Conservation (phyloP, 2,329 filamentous ascomycete species). For the Calcarisporium arbuscula region DNA sequence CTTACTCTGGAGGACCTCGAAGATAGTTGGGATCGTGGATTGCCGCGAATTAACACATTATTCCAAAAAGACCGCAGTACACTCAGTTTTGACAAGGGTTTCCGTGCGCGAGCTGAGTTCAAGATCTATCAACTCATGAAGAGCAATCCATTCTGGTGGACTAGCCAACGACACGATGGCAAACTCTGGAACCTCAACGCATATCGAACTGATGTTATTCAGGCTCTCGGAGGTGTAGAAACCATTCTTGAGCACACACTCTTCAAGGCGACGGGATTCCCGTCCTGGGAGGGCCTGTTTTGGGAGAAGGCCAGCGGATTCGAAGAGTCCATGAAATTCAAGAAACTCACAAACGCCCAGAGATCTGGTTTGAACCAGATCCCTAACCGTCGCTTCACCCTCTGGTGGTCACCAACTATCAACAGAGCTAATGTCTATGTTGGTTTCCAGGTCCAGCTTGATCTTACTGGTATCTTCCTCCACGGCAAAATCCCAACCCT, state of each 20-base stretch:
- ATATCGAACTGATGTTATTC: conserved; percentile 94
- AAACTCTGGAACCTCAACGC: conserved; percentile 97
- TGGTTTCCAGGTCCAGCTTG: conserved; percentile 97
- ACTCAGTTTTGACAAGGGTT: conserved; percentile 96
- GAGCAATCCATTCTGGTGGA: conserved; percentile 99
- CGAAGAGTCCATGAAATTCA: conserved; percentile 82
- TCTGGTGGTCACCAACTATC: conserved; percentile 96
- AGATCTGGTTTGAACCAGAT: conserved; percentile 96
- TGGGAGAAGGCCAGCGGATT: conserved; percentile 67
- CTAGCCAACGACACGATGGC: conserved; percentile 91
- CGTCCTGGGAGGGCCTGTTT: conserved; percentile 93
- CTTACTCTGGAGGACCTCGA: conserved; percentile 94
- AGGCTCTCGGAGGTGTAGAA: conserved; percentile 91
- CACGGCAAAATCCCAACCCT: conserved; percentile 98
- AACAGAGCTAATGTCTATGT: conserved; percentile 97
- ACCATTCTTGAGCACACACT: conserved; percentile 95
- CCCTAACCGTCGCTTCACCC: conserved; percentile 93
- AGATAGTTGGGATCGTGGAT: conserved; percentile 95
- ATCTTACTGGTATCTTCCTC: conserved; percentile 96
- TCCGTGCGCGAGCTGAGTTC: conserved; percentile 91
- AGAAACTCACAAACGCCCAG: conserved; percentile 96
- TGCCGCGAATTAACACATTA: conserved; percentile 95
- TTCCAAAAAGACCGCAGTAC: conserved; percentile 99
- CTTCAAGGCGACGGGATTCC: conserved; percentile 95
- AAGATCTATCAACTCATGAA: conserved; percentile 99